phyloP scores from a whole-genome alignment of 257 asterid genomes.

The Forsythia viridissima region DNA sequence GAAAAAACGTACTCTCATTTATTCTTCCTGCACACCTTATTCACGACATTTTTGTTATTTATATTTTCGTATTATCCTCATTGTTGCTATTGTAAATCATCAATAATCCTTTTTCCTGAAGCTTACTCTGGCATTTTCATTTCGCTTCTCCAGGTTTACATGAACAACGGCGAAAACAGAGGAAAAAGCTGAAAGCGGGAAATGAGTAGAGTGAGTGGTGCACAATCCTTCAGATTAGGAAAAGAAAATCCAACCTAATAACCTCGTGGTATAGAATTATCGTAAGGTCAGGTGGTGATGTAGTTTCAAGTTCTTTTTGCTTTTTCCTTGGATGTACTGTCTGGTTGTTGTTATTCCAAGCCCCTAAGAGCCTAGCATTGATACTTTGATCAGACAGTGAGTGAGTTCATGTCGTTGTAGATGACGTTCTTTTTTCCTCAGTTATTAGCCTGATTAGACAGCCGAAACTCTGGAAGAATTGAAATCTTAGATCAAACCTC shows the following conservation, averaged over 20 bases:
- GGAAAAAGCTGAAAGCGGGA: conserved; percentile 32
- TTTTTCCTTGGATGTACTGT: not conserved
- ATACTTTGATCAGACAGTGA: no score
- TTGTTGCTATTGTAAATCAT: not conserved
- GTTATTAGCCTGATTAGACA: not conserved
- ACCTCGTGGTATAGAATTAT: not conserved
- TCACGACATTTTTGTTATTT: not conserved
- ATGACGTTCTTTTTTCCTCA: not conserved
- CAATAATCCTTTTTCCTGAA: not conserved
- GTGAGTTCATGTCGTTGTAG: no score
- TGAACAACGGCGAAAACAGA: conserved; percentile 47
- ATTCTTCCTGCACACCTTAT: not conserved
- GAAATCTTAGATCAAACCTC: no score
- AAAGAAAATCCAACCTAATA: not conserved
- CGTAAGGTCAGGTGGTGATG: not conserved
- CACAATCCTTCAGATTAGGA: not conserved
- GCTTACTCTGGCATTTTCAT: not conserved
- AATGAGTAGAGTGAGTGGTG: conserved; percentile 16
- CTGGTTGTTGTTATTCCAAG: no score
- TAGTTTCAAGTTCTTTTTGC: not conserved
- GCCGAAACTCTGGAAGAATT: no score
- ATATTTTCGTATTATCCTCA: not conserved
- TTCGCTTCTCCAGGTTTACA: conserved; percentile 34
- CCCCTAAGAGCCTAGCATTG: not conserved
- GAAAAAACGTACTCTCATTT: conserved; percentile 40